Conservation (phyloP, 2,329 filamentous ascomycete genomes). For the Xylariaceae sp. region DNA sequence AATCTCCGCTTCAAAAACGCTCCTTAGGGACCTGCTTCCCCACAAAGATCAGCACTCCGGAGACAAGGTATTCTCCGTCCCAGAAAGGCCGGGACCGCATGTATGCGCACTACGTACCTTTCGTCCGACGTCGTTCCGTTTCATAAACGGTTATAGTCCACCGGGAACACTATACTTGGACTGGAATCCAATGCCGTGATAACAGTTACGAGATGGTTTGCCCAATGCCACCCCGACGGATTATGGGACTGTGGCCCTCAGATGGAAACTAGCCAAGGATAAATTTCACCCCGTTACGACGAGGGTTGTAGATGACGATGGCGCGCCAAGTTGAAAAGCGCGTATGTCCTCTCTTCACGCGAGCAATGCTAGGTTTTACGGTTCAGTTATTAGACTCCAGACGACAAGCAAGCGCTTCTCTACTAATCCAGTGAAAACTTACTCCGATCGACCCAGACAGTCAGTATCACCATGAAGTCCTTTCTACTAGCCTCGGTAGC, state of each 20-base stretch:
- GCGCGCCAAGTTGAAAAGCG: slow-evolving; percentile 12
- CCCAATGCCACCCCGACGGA: background rate
- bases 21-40: background rate
- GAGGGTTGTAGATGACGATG: background rate
- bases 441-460: background rate
- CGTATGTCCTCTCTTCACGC: background rate
- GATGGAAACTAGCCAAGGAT: slow-evolving; percentile 7
- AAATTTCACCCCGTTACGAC: slow-evolving; percentile 15
- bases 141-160: slow-evolving; percentile 7
- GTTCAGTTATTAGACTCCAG: background rate
- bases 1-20: slow-evolving; percentile 16
- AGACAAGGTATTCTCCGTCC: background rate
- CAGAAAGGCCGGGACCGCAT: background rate
- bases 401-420: background rate
- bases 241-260: background rate
- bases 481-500: slow-evolving; percentile 16
- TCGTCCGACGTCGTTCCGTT: slow-evolving; percentile 17
- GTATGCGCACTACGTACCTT: background rate
- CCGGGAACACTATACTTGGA: background rate
- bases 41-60: background rate
- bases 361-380: background rate
- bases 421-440: background rate
- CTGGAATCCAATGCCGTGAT: background rate
- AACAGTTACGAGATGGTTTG: background rate
- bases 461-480: slow-evolving; percentile 23